Evolutionary conservation across 371 early-diverging fungal species (phyloP).

Genomic region (Capniomyces stellatus): DNA sequence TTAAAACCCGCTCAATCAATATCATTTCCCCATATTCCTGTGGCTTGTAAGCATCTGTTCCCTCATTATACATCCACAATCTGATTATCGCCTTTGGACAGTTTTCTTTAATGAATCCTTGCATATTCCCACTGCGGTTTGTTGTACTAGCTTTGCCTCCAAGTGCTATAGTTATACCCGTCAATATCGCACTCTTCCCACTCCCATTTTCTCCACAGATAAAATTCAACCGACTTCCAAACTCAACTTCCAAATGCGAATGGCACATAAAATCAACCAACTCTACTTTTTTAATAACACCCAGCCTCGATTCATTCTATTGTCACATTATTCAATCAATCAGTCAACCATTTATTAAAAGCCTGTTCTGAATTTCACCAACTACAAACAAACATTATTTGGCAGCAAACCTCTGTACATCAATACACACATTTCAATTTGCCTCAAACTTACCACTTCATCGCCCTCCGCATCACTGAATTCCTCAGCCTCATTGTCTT

Average conservation of each 20-base stretch:
- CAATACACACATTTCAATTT: too few relatives aligned
- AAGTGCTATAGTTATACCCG: conserved; percentile 71
- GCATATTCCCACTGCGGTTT: conserved; percentile 62
- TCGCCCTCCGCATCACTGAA: not conserved
- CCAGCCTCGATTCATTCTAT: conserved; percentile 21
- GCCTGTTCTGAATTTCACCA: not conserved
- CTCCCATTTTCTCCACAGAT: conserved; percentile 86
- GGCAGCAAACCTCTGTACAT: too few relatives aligned
- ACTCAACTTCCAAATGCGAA: conserved; percentile 45
- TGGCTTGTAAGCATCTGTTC: conserved; percentile 59
- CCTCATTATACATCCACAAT: conserved; percentile 62
- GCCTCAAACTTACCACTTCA: not conserved
- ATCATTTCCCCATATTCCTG: conserved; percentile 66
- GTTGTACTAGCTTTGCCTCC: conserved; percentile 81
- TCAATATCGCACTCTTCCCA: conserved; percentile 90
- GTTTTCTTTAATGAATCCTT: conserved; percentile 71
- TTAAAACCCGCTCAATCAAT: conserved; percentile 61
- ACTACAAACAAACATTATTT: too few relatives aligned
- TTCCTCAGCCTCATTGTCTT: not conserved
- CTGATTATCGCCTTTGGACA: conserved; percentile 36
- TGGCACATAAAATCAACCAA: conserved; percentile 92
- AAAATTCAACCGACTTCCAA: conserved; percentile 85
- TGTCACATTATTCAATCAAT: not conserved
- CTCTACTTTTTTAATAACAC: conserved; percentile 63
- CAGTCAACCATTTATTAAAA: not conserved